Evolutionary conservation across 2,329 filamentous ascomycete genomes (phyloP).

Genomic region (Aspergillus uvarum): DNA sequence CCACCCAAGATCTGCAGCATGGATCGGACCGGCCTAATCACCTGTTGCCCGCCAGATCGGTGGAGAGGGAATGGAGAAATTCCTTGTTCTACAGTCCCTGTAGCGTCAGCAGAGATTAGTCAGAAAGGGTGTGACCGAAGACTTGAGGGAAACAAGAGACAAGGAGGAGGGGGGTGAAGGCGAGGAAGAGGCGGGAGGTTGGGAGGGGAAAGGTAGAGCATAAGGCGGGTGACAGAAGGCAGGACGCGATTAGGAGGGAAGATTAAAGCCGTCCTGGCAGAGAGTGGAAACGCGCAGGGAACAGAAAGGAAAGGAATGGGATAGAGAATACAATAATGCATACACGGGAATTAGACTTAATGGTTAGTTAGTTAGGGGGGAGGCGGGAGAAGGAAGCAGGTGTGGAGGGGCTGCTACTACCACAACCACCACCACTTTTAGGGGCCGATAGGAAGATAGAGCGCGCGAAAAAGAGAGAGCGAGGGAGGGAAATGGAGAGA

Average conservation of each 20-base stretch:
- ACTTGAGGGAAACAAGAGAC: slow-evolving; percentile 16
- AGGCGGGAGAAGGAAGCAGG: slow-evolving; percentile 18
- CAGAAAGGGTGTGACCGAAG: slow-evolving; percentile 12
- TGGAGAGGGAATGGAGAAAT: slow-evolving; percentile 10
- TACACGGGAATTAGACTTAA: background rate
- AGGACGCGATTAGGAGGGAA: slow-evolving; percentile 25
- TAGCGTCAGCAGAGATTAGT: slow-evolving; percentile 4
- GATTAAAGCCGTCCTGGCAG: background rate
- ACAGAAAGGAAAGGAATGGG: background rate
- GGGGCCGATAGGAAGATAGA: slow-evolving; percentile 27
- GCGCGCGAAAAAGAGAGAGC: slow-evolving; percentile 24
- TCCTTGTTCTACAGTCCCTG: slow-evolving; percentile 17
- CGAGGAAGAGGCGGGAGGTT: slow-evolving; percentile 29
- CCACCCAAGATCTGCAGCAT: slow-evolving; percentile 34
- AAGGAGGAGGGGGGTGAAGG: slow-evolving; percentile 14
- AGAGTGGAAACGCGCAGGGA: background rate
- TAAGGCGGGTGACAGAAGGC: slow-evolving; percentile 10
- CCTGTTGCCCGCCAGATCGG: slow-evolving; percentile 26
- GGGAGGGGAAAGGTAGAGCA: slow-evolving; percentile 37
- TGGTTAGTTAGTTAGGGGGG: background rate
- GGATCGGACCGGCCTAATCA: slow-evolving; percentile 30
- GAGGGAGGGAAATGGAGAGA: slow-evolving; percentile 1
- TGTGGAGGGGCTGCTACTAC: slow-evolving; percentile 19
- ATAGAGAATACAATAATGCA: background rate
- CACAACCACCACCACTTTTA: background rate